Evolutionary conservation across 1,139 yeast genomes (phyloP).

Genomic region (Arxiozyma slooffiae): DNA sequence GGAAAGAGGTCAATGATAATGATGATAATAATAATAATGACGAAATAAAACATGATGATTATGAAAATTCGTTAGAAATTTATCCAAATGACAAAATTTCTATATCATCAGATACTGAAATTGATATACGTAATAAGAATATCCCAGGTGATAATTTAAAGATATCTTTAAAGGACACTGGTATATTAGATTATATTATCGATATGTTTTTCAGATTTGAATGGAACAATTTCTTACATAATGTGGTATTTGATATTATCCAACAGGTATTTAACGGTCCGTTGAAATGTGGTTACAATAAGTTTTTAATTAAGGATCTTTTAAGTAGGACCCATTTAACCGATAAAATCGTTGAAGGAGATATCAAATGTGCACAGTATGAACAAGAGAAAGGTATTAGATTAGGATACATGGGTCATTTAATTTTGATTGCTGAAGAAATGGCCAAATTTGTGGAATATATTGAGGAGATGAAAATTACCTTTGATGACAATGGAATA

Average conservation of each 20-base stretch:
- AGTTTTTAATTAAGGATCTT: conserved; percentile 73
- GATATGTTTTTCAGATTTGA: conserved; percentile 87
- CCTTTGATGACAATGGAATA: conserved; percentile 23
- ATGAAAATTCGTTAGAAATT: conserved; percentile 11
- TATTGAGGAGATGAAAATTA: conserved; percentile 30
- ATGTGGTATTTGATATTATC: conserved; percentile 92
- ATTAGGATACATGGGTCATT: conserved; percentile 93
- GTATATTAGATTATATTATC: conserved; percentile 64
- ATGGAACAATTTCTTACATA: conserved; percentile 95
- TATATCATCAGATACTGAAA: conserved; percentile 20
- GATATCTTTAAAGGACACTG: conserved; percentile 72
- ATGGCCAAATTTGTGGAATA: conserved; percentile 71
- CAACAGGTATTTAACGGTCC: conserved; percentile 94
- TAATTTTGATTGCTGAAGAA: conserved; percentile 90
- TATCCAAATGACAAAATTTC: conserved; percentile 13
- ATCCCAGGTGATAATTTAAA: conserved; percentile 86
- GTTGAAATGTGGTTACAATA: conserved; percentile 78
- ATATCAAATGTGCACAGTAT: conserved; percentile 58
- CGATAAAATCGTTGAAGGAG: conserved; percentile 72
- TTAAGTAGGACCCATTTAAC: conserved; percentile 73
- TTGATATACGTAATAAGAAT: conserved; percentile 42
- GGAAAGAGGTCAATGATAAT: not conserved
- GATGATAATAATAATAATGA: not conserved
- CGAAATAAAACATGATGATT: not conserved
- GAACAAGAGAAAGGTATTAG: conserved; percentile 52